These are phyloP conservation scores for Rachicladosporium sp. DNA, from an alignment of 2,329 filamentous ascomycete species.

Conservation along the genomic window DNA sequence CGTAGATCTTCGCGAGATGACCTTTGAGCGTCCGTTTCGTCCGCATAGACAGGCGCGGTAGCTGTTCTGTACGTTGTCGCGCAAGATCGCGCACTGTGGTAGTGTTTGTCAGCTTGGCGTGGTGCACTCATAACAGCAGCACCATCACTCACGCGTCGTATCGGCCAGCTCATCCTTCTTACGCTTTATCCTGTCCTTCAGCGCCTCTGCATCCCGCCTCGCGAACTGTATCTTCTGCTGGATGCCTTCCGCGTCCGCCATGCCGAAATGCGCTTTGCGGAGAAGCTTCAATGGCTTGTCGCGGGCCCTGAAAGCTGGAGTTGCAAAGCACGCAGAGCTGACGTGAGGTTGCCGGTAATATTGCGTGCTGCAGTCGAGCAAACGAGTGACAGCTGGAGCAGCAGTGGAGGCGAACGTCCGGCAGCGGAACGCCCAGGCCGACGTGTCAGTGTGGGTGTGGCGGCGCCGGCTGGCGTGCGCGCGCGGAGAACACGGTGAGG, in stretches of 20 bases:
- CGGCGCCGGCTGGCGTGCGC: too few species aligned
- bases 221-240: conserved; percentile 75
- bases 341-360: too few species aligned
- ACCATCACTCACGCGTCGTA: conserved; percentile 70
- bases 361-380: too few species aligned
- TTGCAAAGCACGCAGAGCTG: too few species aligned
- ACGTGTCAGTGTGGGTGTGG: too few species aligned
- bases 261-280: conserved; percentile 12
- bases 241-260: conserved; percentile 40
- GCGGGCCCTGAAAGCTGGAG: conserved; percentile 3
- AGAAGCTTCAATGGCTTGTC: conserved; percentile 6
- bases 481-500: too few species aligned
- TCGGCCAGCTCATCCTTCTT: conserved; percentile 99
- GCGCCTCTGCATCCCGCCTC: conserved; percentile 89
- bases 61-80: conserved; percentile 78
- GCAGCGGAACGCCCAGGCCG: too few species aligned
- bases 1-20: conserved; percentile 97
- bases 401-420: too few species aligned
- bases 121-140: background rate
- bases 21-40: conserved; percentile 93
- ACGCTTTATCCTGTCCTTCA: conserved; percentile 98
- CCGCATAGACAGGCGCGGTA: conserved; percentile 94
- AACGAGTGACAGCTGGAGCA: too few species aligned
- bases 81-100: conserved; percentile 76
- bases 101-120: conserved; percentile 5